A percentile compares a stretch with the other conserved stretches of the same genome.
These are phyloP conservation scores for Periconia sp. DNA, from an alignment of 2,329 filamentous ascomycete genomes.

Conservation along the genomic window DNA sequence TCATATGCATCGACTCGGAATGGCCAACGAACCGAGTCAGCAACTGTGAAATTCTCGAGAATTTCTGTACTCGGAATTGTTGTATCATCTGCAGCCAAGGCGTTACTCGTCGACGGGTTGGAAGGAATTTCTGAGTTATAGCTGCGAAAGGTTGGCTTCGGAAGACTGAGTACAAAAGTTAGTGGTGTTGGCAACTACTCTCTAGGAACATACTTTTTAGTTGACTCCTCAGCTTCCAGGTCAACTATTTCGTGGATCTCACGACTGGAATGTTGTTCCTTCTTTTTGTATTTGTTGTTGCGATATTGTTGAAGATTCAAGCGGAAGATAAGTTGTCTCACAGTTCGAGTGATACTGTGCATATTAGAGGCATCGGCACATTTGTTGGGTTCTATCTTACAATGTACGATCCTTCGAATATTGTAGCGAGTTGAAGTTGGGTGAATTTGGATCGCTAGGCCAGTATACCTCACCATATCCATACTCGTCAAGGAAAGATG, in stretches of 20 bases:
- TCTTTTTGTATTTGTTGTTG: slow-evolving; percentile 11
- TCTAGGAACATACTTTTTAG: too few species aligned
- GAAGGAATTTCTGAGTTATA: too few species aligned
- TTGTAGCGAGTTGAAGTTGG: slow-evolving; percentile 8
- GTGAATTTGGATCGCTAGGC: slow-evolving; percentile 2
- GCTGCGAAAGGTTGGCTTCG: too few species aligned
- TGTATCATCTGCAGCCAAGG: too few species aligned
- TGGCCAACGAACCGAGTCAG: too few species aligned
- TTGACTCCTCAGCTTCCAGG: slow-evolving; percentile 1
- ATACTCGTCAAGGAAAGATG: slow-evolving; percentile 2
- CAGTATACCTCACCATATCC: slow-evolving; percentile 6
- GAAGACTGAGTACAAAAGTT: too few species aligned
- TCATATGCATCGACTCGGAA: too few species aligned
- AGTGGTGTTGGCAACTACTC: too few species aligned
- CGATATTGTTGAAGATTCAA: slow-evolving; percentile 10
- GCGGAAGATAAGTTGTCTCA: slow-evolving; percentile 7
- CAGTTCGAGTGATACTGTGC: slow-evolving; percentile 2
- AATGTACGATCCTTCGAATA: slow-evolving; percentile 6
- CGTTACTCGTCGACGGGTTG: too few species aligned
- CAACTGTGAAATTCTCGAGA: too few species aligned
- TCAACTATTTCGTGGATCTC: slow-evolving; percentile 1
- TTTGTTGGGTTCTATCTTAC: slow-evolving; percentile 2
- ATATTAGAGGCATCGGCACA: neutral
- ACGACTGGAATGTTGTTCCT: neutral
- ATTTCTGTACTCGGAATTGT: too few species aligned